Evolutionary conservation across 2,329 filamentous ascomycete species (phyloP).

Genomic region (Lachnellula suecica): DNA sequence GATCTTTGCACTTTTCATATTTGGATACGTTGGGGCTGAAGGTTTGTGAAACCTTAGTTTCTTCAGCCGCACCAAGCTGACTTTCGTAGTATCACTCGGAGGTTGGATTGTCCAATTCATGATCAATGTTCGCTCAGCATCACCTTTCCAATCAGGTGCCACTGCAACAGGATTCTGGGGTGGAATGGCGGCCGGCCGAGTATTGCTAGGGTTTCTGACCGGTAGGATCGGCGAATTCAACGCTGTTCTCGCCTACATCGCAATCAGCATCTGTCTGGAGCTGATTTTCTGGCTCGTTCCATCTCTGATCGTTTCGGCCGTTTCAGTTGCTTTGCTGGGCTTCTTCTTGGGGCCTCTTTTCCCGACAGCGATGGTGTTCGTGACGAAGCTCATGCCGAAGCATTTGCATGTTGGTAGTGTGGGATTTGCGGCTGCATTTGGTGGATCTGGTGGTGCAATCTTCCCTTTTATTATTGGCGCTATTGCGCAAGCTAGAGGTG

Average conservation of each 20-base stretch:
- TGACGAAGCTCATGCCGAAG: constrained; percentile 71
- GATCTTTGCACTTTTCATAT: constrained; percentile 71
- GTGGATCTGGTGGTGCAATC: constrained; percentile 68
- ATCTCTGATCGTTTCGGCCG: constrained; percentile 69
- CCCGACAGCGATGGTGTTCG: constrained; percentile 70
- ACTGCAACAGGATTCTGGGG: constrained; percentile 82
- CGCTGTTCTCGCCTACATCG: constrained; percentile 62
- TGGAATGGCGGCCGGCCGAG: constrained; percentile 72
- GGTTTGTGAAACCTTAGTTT: constrained; percentile 38
- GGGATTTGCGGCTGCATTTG: constrained; percentile 77
- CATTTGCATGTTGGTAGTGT: constrained; percentile 78
- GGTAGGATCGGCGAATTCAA: constrained; percentile 70
- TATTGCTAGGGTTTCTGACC: constrained; percentile 75
- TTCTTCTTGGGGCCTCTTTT: constrained; percentile 82
- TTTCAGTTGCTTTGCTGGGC: constrained; percentile 70
- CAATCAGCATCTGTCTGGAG: constrained; percentile 61
- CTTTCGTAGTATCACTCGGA: constrained; percentile 66
- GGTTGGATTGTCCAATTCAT: constrained; percentile 89
- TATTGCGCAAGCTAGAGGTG: constrained; percentile 58
- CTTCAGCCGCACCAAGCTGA: constrained; percentile 17
- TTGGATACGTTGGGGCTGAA: constrained; percentile 78
- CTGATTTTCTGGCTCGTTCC: constrained; percentile 82
- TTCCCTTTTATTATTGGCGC: constrained; percentile 68
- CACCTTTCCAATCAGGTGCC: constrained; percentile 71
- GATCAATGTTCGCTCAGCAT: constrained; percentile 71